Base-by-base conservation (phyloP, 2,329 filamentous ascomycete genomes). In the Cryphonectria parasitica region DNA sequence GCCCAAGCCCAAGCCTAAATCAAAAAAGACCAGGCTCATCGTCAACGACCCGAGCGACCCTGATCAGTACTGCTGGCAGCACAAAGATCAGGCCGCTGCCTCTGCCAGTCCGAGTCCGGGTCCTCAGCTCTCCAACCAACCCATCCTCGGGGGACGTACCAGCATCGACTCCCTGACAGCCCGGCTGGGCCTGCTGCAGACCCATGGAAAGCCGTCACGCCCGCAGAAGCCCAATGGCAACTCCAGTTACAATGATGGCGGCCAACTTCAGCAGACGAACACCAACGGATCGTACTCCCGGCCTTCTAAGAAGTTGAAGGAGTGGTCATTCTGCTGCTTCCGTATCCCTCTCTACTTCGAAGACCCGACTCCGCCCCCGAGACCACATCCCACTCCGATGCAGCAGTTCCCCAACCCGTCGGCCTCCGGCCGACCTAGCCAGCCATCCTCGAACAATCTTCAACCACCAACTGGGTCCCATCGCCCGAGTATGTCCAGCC, bases 131-230 rank as follows among this genome's bases (percentile, higher is more conserved):
- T 79, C 78, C 58, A 78, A 83, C 25, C 83, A 86, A 4, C 85
- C 88, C 8, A 87, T 90, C 4, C 80, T 91, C 68, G 87, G 90
- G 75, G 85, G 88, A 70, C 86, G 92, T 66, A 91, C 89, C 45
- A 98, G 95, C 76, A 87, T 98, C 69, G 96, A 99, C 79, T 97
- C 94, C 0, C 83, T 98, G 70, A 89, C 94, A 58, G 93, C 94
- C 74, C 86, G 92, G 61, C 83, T 98, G 4, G 93, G 94, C 3
- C 83, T 96, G 28, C 79, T 94, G n/a, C 88, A 93, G 62, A 81
- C 94, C 54, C 83, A 76, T 15, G 74, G 75, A 61, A 77, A 76
- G 69, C 74, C 72, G 49, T 70, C 72, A 15, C 58, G 68, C 19
- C 71, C 71, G 28, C 66, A 72, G 34, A 66, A 52, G 69, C 74